Base-by-base conservation (phyloP, 2,329 filamentous ascomycete genomes). In the Knufia petricola region DNA sequence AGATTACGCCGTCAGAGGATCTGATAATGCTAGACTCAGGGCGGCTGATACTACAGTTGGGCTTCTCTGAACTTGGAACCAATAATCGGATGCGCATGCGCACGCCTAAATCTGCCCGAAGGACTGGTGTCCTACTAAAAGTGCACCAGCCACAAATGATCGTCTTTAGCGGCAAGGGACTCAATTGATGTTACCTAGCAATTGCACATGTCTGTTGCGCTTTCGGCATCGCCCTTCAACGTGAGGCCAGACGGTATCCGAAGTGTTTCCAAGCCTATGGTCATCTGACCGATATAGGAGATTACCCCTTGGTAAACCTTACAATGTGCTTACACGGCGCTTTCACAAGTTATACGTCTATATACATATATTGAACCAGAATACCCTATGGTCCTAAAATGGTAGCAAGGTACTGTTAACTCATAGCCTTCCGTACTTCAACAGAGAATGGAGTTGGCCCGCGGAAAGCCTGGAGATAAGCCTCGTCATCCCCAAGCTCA, bases 81-180 rank as follows among this genome's bases (percentile, higher is more conserved):
- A 43, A 43, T 43, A 3, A 15, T 4, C 7, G 21, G n/a, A 19
- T 28, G n/a, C 21, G 21, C 21, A 9, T 17, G 21, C 6, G 40
- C 21, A 26, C 24, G 40, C 40, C 40, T 31, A 31, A 43, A 28
- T 31, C 21, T 43, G 13, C 40, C 21, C 21, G 19, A n/a, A 43
- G 9, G 26, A 12, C 23, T 43, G 21, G 23, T 28, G 40, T 10
- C 21, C n/a, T 30, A 9, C 9, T 9, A 4, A 17, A 23, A 23
- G 21, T 19, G n/a, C 17, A 41, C 38, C 9, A 41, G 38, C 8
- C 21, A 12, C 12, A 28, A 26, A 9, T 19, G 8, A 12, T 9
- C 32, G 15, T 17, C 6, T 17, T 36, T n/a, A 36, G 13, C 32
- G 32, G 32, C 15, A 17, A 17, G 32, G n/a, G n/a, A n/a, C n/a